These are phyloP conservation scores for Cenococcum geophilum DNA, from an alignment of 495 filamentous ascomycete genomes.

Conservation along the genomic window DNA sequence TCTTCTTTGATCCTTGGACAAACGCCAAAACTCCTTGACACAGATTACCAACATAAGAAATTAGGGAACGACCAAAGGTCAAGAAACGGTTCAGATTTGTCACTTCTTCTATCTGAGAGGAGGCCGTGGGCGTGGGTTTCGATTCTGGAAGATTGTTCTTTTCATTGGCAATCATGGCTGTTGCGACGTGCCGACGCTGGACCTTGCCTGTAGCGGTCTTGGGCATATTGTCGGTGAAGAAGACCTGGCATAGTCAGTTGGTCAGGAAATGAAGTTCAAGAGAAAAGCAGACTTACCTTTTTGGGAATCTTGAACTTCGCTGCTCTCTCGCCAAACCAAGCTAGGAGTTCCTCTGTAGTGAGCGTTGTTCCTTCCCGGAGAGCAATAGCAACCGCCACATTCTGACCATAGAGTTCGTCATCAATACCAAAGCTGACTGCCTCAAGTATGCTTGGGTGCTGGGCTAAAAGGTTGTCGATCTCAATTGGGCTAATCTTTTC, in stretches of 20 bases:
- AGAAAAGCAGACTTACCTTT: constrained; percentile 3
- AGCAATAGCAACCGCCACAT: constrained; percentile 18
- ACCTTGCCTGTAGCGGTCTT: constrained; percentile 85
- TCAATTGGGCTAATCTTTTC: constrained; percentile 65
- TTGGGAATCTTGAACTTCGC: constrained; percentile 22
- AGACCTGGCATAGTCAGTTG: constrained; percentile 46
- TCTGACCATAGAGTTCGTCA: constrained; percentile 19
- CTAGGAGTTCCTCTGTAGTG: constrained; percentile 11
- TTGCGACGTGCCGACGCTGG: constrained; percentile 69
- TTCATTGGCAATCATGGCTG: constrained; percentile 59
- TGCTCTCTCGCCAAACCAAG: constrained; percentile 15
- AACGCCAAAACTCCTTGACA: constrained; percentile 8
- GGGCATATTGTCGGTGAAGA: constrained; percentile 69
- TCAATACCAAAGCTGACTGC: constrained; percentile 21
- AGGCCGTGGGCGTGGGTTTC: not conserved
- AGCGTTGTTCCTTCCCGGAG: constrained; percentile 10
- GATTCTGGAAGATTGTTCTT: constrained; percentile 11
- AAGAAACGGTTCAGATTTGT: constrained; percentile 6
- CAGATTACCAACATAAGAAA: constrained; percentile 10
- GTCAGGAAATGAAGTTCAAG: not conserved
- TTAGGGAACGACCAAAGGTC: constrained; percentile 8
- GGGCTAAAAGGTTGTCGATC: constrained; percentile 32
- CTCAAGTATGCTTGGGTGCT: constrained; percentile 31
- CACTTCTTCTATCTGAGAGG: not conserved
- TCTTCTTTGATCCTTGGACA: constrained; percentile 6